A percentile compares a stretch with the other conserved stretches of the same genome.
Evolutionary conservation across 2,329 filamentous ascomycete species (phyloP).

Genomic region (Colletotrichum neosansevieriae): DNA sequence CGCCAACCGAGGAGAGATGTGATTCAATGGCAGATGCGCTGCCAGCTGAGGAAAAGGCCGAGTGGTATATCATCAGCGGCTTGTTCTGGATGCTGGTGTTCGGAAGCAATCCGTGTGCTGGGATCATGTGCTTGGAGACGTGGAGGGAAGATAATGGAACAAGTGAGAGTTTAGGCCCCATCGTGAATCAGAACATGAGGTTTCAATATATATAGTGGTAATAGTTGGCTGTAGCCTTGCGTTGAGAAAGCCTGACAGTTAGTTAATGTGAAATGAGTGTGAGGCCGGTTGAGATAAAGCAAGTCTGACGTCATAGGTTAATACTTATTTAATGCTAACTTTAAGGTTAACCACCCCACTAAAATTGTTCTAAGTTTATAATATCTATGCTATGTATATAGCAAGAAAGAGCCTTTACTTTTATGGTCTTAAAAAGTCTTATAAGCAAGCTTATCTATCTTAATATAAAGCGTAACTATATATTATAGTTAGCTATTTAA

Average conservation of each 20-base stretch:
- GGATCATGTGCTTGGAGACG: slow-evolving; percentile 70
- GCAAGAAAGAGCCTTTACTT: no score
- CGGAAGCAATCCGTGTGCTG: slow-evolving; percentile 66
- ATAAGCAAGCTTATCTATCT: not conserved
- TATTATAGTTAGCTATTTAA: no score
- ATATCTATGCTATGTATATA: no score
- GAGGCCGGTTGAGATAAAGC: not conserved
- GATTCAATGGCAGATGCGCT: slow-evolving; percentile 65
- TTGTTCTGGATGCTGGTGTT: slow-evolving; percentile 74
- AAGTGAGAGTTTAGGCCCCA: not conserved
- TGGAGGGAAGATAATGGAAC: slow-evolving; percentile 61
- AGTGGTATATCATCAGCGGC: slow-evolving; percentile 75
- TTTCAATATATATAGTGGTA: not conserved
- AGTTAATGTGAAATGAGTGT: no score
- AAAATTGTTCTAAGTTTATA: no score
- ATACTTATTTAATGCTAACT: no score
- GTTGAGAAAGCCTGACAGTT: no score
- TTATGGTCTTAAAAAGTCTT: not conserved
- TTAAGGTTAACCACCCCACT: no score
- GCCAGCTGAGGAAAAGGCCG: slow-evolving; percentile 59
- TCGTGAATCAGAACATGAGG: not conserved
- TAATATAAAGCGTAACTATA: no score
- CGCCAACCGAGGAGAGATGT: slow-evolving; percentile 64
- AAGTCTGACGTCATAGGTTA: slow-evolving; percentile 12
- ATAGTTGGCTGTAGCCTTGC: no score